Base-by-base conservation (phyloP, 2,329 filamentous ascomycete species). In the Blastomyces parvus region DNA sequence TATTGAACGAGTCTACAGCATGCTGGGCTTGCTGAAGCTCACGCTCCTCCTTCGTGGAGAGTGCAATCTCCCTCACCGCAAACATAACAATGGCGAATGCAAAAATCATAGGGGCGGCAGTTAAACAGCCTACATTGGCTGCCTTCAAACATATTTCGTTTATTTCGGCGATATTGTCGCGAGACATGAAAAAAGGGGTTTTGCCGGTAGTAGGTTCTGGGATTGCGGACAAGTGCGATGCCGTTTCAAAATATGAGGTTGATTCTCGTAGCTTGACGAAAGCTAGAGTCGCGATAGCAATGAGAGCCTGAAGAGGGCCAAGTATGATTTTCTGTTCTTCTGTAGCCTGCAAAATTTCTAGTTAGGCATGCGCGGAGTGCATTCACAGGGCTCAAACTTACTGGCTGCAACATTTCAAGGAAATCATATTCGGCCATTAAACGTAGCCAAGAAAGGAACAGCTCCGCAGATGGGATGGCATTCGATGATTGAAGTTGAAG, bases 81-180 rank as follows among this genome's bases (percentile, higher is more conserved):
- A 88, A 84, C 11, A 92, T 80, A 33, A 96, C 83, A 58, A 93
- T 79, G 3, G 87, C 86, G 92, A 92, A 97, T 2, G 89, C 85
- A 67, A 95, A 89, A 25, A 90, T 83, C 22, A 89, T 85, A 1
- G 90, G 90, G 62, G 84, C 86, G 25, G 89, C 88, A 44, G 84
- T 84, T 46, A 81, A 78, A n/a, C 84, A 80, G 19, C 82, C 82
- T 25, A 76, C 72, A 36, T 80, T 80, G 14, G 85, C 82, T 8
- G 86, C 84, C 62, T 80, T 78, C 30, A 87, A 76, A 42, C 96
- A 81, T n/a, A 88, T 83, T 61, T 83, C 83, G 68, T 93, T 90
- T 17, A 96, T 83, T 62, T 86, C 83, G 59, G 84, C 82, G n/a
- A 96, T 80, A 25, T 88, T 84, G 7, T 85, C 82, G 2, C 86